A percentile compares a stretch with the other conserved stretches of the same genome.
Evolutionary conservation across 1,284 basidiomycete genomes (phyloP).

Genomic region (Cystobasidium sp.): DNA sequence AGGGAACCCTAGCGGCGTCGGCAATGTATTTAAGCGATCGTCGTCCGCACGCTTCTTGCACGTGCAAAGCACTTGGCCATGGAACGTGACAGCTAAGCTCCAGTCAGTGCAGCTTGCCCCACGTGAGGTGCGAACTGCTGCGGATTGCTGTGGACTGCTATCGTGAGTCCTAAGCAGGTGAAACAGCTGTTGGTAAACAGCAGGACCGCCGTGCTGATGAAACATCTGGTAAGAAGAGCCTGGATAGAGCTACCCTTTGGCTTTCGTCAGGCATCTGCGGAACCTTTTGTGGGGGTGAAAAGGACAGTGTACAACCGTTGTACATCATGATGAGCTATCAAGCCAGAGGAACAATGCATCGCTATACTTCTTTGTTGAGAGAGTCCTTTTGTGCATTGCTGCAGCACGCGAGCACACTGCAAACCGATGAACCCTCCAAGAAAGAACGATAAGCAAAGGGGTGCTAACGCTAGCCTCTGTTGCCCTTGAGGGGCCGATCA

Average conservation of each 20-base stretch:
- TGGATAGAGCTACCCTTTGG: background rate
- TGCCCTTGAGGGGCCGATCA: constrained; percentile 9
- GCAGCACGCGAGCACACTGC: background rate
- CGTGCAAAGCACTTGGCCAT: constrained; percentile 19
- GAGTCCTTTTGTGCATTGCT: constrained; percentile 4
- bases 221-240: constrained; percentile 2
- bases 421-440: constrained; percentile 4
- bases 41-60: constrained; percentile 10
- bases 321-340: constrained; percentile 2
- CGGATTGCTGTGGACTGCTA: background rate
- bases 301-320: background rate
- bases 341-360: constrained; percentile 1
- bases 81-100: background rate
- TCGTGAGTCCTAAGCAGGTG: background rate
- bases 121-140: background rate
- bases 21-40: constrained; percentile 9
- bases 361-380: background rate
- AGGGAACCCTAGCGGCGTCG: constrained; percentile 15
- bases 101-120: background rate
- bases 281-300: background rate
- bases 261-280: background rate
- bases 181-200: constrained; percentile 1
- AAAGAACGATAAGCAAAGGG: constrained; percentile 11
- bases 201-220: constrained; percentile 1
- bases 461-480: constrained; percentile 13